Percentiles rank a stretch among this genome's conserved stretches.
Conservation (phyloP, 371 early-diverging fungal species). For the Actinomortierella wolfii region DNA sequence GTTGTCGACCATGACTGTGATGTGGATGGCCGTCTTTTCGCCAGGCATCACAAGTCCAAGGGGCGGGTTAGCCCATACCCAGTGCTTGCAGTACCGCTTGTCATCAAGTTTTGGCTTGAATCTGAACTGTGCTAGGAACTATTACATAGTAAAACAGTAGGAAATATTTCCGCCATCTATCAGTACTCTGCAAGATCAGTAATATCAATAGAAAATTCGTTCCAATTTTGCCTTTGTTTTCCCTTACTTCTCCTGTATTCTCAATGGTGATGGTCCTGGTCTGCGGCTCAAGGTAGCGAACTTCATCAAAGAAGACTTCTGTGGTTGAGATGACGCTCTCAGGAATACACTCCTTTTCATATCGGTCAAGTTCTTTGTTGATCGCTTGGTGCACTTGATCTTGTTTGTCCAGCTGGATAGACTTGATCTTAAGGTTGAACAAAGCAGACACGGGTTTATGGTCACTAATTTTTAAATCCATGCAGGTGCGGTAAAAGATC, state of each 20-base stretch:
- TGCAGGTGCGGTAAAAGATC: conserved; percentile 60
- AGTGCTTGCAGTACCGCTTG: conserved; percentile 57
- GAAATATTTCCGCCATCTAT: no score
- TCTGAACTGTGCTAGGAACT: conserved; percentile 69
- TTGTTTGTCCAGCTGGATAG: conserved; percentile 49
- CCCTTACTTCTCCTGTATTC: conserved; percentile 74
- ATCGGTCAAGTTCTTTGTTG: conserved; percentile 73
- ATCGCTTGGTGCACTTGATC: conserved; percentile 60
- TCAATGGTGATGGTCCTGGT: conserved; percentile 61
- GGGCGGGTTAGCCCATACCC: conserved; percentile 71
- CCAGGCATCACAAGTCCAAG: conserved; percentile 75
- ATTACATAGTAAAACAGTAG: no score
- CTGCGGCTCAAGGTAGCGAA: conserved; percentile 66
- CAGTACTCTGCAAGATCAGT: conserved; percentile 29
- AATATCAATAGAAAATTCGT: background rate
- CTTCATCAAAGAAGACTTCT: conserved; percentile 76
- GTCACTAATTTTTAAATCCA: conserved; percentile 78
- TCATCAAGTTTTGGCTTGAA: conserved; percentile 71
- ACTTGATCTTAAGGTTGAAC: conserved; percentile 57
- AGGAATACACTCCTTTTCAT: conserved; percentile 82
- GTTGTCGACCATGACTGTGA: conserved; percentile 73
- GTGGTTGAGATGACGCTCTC: conserved; percentile 67
- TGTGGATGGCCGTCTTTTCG: conserved; percentile 62
- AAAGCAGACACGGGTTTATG: conserved; percentile 91
- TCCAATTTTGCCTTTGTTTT: background rate